phyloP scores from a whole-genome alignment of 1,139 yeast species.

The Lodderomyces orthopsilosis region DNA sequence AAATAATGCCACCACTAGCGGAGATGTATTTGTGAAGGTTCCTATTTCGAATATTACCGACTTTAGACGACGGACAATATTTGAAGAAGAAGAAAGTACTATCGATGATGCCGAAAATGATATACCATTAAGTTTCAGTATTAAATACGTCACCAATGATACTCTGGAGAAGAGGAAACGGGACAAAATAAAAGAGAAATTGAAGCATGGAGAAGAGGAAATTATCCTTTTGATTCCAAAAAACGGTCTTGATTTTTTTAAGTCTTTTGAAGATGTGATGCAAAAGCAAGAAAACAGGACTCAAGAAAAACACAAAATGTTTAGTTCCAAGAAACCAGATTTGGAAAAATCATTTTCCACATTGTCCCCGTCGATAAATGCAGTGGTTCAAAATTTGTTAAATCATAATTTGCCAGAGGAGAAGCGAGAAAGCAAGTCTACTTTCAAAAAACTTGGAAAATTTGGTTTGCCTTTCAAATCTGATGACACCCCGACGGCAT shows the following conservation, averaged over 20 bases:
- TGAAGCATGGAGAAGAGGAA: conserved; percentile 25
- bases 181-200: conserved; percentile 10
- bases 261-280: conserved; percentile 22
- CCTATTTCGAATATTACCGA: conserved; percentile 71
- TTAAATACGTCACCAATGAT: conserved; percentile 19
- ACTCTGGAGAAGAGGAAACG: conserved; percentile 8
- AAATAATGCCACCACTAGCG: conserved; percentile 64
- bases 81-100: conserved; percentile 17
- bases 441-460: conserved; percentile 19
- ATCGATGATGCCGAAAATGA: conserved; percentile 13
- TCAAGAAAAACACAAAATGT: background rate
- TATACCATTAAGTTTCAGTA: conserved; percentile 22
- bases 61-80: conserved; percentile 37
- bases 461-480: conserved; percentile 7
- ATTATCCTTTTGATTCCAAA: conserved; percentile 66
- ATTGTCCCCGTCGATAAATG: conserved; percentile 16
- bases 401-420: conserved; percentile 6
- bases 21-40: conserved; percentile 72
- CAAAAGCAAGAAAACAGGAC: conserved; percentile 4
- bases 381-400: conserved; percentile 12
- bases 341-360: conserved; percentile 11
- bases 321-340: background rate
- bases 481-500: background rate
- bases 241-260: conserved; percentile 27
- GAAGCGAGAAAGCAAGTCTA: conserved; percentile 11